These are phyloP conservation scores for Myriosclerotinia scirpicola DNA, from an alignment of 2,329 filamentous ascomycete species.

Conservation along the genomic window DNA sequence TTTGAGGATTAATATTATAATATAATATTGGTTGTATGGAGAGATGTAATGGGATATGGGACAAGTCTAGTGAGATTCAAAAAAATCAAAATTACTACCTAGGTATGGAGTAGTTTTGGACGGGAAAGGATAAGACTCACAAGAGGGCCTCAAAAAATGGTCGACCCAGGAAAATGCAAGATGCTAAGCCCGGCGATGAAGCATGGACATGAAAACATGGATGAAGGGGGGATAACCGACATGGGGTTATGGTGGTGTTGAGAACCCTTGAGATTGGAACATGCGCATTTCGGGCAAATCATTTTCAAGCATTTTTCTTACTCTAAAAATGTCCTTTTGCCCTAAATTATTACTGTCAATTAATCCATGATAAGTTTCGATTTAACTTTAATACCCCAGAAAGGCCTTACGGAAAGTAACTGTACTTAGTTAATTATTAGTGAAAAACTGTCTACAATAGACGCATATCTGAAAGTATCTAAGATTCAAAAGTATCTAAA, in stretches of 20 bases:
- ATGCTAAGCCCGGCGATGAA: conserved; percentile 20
- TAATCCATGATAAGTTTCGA: neutral
- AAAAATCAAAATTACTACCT: neutral
- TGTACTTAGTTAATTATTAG: neutral
- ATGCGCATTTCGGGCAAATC: conserved; percentile 18
- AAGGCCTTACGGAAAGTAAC: neutral
- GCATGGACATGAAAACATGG: conserved; percentile 8
- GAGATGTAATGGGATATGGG: conserved; percentile 8
- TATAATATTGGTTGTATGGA: conserved; percentile 7
- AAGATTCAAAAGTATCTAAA: neutral
- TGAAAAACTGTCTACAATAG: neutral
- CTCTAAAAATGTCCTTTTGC: conserved; percentile 1
- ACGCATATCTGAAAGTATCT: neutral
- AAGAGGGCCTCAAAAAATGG: conserved; percentile 8
- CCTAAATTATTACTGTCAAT: conserved; percentile 4
- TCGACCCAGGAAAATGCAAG: conserved; percentile 11
- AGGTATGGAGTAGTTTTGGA: conserved; percentile 12
- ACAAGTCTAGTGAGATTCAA: conserved; percentile 12
- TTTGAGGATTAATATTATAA: conserved; percentile 17
- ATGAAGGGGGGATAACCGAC: neutral
- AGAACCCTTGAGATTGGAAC: conserved; percentile 9
- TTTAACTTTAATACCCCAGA: conserved; percentile 17
- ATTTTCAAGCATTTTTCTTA: conserved; percentile 4
- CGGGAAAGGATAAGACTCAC: neutral
- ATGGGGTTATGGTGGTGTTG: neutral